phyloP scores from a whole-genome alignment of 768 basidiomycete genomes.

The Tricholomella constricta region DNA sequence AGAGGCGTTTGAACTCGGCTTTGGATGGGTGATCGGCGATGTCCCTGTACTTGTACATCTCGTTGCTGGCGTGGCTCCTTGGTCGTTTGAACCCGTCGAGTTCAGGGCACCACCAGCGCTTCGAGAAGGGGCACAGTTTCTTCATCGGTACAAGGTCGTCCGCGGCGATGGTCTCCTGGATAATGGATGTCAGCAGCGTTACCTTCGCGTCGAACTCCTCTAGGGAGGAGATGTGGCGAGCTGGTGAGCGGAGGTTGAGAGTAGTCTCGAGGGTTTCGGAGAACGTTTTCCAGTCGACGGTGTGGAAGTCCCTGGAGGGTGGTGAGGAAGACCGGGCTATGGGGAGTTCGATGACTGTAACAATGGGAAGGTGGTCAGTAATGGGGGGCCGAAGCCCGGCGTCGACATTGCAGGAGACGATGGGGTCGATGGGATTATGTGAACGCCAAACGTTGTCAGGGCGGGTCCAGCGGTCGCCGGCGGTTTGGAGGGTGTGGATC shows the following conservation, averaged over 20 bases:
- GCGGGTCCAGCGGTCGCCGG: too few relatives aligned
- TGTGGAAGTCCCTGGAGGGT: too few relatives aligned
- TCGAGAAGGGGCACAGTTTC: conserved; percentile 17
- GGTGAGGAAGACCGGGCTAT: neutral
- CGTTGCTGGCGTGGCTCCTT: neutral
- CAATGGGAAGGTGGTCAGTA: too few relatives aligned
- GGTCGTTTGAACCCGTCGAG: neutral
- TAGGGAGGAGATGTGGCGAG: neutral
- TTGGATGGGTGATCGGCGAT: neutral
- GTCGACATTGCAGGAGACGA: too few relatives aligned
- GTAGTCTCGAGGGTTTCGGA: conserved; percentile 4
- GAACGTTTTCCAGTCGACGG: conserved; percentile 23
- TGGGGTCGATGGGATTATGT: too few relatives aligned
- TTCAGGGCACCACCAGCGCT: conserved; percentile 22
- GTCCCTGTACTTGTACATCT: neutral
- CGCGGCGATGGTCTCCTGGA: conserved; percentile 7
- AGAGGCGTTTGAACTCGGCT: neutral
- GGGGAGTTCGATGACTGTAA: conserved; percentile 21
- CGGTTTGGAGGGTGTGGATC: too few relatives aligned
- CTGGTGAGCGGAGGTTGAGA: neutral
- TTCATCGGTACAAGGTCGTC: neutral
- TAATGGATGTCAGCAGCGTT: neutral
- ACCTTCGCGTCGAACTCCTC: too few relatives aligned
- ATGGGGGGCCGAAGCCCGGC: too few relatives aligned
- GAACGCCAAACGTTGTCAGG: too few relatives aligned